Evolutionary conservation across 768 basidiomycete species (phyloP), one percentile per base, ranked within the genome.

Genomic region (Roridomyces roridus): DNA sequence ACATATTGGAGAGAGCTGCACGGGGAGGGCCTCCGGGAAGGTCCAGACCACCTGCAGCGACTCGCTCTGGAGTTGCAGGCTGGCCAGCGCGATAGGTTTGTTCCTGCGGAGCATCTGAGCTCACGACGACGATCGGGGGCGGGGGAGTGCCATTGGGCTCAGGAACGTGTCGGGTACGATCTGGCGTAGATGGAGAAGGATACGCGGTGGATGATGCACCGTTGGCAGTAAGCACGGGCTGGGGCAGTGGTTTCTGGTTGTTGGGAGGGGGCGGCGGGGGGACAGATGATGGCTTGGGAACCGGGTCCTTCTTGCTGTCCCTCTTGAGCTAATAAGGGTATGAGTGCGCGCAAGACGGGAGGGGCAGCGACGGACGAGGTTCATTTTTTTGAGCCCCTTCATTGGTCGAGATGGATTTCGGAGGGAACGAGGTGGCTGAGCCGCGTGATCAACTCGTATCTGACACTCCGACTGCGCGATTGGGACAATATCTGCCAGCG

Each of bases 311-410:
- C 83, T 91, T 92, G 68, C 79, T 84, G 81, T 89, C 89, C 66
- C 86, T 80, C 64, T 77, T 81, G 62, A 90, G 83, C 88, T 90
- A 70, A 48, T 56, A 47, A 53, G 47, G 40, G 29, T 56, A 55
- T 66, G 43, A 64, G 60, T 62, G 66, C 35, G 56, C 47, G 66
- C 65, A 50, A 65, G 62, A 63, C 46, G 58, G 57, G 60, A 55
- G 53, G 51, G 26, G 53, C 60, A 40, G 60, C 25, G 58, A 67
- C 62, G 52, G 56, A 64, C 58, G 72, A 80, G 66, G 68, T 91
- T 91, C 66, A 92, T 89, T 77, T 91, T 93, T 81, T 89, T 91
- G 71, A 94, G 79, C 62, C 86, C 87, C 78, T 93, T 94, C 92
- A 94, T 93, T 55, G 68, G 64, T 56, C 66, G 53, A 50, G 60